phyloP scores from a whole-genome alignment of 257 asterid species.

The Hygrophila difformis region DNA sequence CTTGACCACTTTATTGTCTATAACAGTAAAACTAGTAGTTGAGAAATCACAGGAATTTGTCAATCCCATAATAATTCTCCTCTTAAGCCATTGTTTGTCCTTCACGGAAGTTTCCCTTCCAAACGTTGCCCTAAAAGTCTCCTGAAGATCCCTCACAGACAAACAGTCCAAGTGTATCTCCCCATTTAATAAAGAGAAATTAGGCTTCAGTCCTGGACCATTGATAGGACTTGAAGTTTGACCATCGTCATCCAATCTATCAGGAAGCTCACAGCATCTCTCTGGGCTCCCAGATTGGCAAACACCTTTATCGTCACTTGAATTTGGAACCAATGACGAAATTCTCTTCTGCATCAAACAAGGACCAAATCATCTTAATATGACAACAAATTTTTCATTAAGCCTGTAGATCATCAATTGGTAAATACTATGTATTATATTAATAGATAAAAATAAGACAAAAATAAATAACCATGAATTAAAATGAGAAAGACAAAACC shows the following conservation, averaged over 20 bases:
- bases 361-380: too few species aligned
- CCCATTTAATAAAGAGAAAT: slow-evolving; percentile 79
- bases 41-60: slow-evolving; percentile 84
- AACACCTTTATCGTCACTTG: slow-evolving; percentile 24
- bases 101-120: slow-evolving; percentile 94
- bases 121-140: slow-evolving; percentile 83
- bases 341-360: slow-evolving; percentile 32
- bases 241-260: slow-evolving; percentile 27
- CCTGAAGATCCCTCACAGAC: slow-evolving; percentile 84
- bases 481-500: too few species aligned
- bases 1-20: slow-evolving; percentile 50
- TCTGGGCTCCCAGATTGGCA: slow-evolving; percentile 26
- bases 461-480: too few species aligned
- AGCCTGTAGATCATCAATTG: too few species aligned
- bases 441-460: too few species aligned
- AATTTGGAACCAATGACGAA: slow-evolving; percentile 17
- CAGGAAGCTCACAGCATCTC: slow-evolving; percentile 29
- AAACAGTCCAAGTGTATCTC: slow-evolving; percentile 69
- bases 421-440: too few species aligned
- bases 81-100: slow-evolving; percentile 92
- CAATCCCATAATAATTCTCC: slow-evolving; percentile 92
- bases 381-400: too few species aligned
- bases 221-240: slow-evolving; percentile 28
- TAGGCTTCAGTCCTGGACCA: slow-evolving; percentile 45
- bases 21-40: slow-evolving; percentile 46